Conservation (phyloP, 2,329 filamentous ascomycete genomes). For the Aphanocladium album region DNA sequence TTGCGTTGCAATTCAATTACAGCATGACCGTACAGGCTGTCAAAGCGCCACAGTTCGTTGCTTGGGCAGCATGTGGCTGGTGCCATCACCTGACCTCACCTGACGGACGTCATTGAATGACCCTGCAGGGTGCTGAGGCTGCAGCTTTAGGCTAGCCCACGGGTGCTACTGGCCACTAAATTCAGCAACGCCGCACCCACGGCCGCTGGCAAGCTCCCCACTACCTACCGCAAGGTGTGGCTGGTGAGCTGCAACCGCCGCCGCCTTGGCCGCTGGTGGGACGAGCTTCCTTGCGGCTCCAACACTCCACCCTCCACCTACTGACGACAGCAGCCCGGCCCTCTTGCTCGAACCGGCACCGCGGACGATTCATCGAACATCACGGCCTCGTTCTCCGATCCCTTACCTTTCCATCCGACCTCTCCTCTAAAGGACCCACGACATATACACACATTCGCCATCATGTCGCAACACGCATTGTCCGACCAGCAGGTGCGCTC, state of each 20-base stretch:
- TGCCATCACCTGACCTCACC: constrained; percentile 26
- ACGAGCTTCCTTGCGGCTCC: constrained; percentile 5
- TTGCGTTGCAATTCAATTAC: constrained; percentile 3
- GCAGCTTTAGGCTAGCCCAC: too few species aligned
- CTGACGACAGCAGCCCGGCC: constrained; percentile 11
- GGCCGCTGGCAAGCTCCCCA: not conserved
- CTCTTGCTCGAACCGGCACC: constrained; percentile 5
- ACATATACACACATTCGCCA: constrained; percentile 36
- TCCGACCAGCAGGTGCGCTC: constrained; percentile 86
- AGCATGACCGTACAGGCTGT: constrained; percentile 2
- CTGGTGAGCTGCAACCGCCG: not conserved
- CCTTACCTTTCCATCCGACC: not conserved
- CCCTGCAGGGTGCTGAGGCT: not conserved
- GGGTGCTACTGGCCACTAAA: constrained; percentile 11
- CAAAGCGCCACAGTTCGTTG: constrained; percentile 1
- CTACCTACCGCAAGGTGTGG: not conserved
- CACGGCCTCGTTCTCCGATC: not conserved
- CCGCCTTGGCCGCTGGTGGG: not conserved
- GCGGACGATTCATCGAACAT: constrained; percentile 6
- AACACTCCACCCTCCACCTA: constrained; percentile 11
- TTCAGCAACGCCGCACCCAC: too few species aligned
- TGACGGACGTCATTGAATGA: not conserved
- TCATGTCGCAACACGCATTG: constrained; percentile 93
- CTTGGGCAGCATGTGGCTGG: constrained; percentile 22
- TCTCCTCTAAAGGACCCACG: constrained; percentile 1